Evolutionary conservation across 2,329 filamentous ascomycete species (phyloP), one percentile per base, ranked within the genome.

Genomic region (Xylaria sp.): DNA sequence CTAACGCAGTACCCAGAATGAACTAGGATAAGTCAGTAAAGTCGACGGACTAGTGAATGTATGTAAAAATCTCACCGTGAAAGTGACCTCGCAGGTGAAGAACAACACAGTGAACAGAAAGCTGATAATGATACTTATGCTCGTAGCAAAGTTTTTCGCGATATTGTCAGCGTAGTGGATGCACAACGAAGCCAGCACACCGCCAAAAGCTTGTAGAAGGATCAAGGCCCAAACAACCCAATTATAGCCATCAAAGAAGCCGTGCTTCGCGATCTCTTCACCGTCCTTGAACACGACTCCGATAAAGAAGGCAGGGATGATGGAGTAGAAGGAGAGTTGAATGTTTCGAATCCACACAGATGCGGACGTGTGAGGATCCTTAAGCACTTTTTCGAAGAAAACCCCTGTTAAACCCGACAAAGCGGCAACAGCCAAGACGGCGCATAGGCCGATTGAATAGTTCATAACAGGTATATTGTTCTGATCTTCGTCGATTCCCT

Each of bases 231-330:
- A 98, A 2, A 98, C 95, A 23, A 95, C 86, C 86, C 89, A 92
- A 79, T 97, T 98, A 82, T 98, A 99, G 2, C 96, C 96, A 66
- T 92, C 91, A 75, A 99, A 98, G 81, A 98, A 97, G 13, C 96
- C 96, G 71, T 93, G 90, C 79, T 91, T 89, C 31, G 91, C 87
- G 72, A 99, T 94, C 49, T 92, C 91, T 69, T 90, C 89, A 31
- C 95, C 96, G 74, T 99, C 96, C 72, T 94, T 92, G 82, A 93
- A 92, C 2, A 97, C 82, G 6, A 98, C 91, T 1, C 95, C 96
- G 62, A 97, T 86, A 66, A 98, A 89, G 0, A 98, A 85, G 0
- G 94, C 92, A 0, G 95, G 94, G 75, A 98, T 95, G 1, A 98
- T 85, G 0, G 94, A 97, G 83, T 97, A 99, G 78, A 98, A 93